phyloP scores from a whole-genome alignment of 805 yeast genomes.

The Zygosaccharomyces rouxii region DNA sequence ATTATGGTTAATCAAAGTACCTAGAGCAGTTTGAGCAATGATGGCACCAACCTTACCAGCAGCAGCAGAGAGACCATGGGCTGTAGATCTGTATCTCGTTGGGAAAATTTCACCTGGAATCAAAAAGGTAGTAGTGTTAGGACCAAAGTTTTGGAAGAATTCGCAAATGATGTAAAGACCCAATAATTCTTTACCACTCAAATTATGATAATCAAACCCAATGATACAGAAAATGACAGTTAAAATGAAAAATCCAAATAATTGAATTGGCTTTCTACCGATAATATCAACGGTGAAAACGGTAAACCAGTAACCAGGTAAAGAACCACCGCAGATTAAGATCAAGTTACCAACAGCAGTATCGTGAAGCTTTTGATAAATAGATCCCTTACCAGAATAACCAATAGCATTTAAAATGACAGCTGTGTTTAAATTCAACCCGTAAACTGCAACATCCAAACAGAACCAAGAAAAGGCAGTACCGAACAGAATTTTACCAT shows the following conservation, averaged over 20 bases:
- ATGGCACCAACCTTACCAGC: constrained; percentile 90
- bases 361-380: constrained; percentile 67
- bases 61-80: constrained; percentile 94
- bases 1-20: constrained; percentile 75
- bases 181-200: constrained; percentile 61
- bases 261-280: constrained; percentile 83
- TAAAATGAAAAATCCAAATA: constrained; percentile 67
- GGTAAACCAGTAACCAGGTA: constrained; percentile 90
- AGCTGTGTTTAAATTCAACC: constrained; percentile 80
- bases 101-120: constrained; percentile 92
- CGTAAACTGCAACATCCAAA: constrained; percentile 87
- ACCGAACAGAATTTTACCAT: constrained; percentile 77
- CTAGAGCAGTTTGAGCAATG: constrained; percentile 81
- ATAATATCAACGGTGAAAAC: constrained; percentile 74
- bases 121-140: constrained; percentile 87
- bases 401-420: constrained; percentile 78
- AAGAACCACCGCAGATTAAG: constrained; percentile 88
- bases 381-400: constrained; percentile 65
- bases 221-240: constrained; percentile 71
- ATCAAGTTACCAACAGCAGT: constrained; percentile 89
- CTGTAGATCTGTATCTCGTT: constrained; percentile 92
- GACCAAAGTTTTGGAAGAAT: constrained; percentile 89
- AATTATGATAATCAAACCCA: constrained; percentile 78
- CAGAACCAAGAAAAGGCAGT: constrained; percentile 91
- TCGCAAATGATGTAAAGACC: constrained; percentile 77